Evolutionary conservation across 345 rosid genomes (phyloP).

Genomic region (Dipteronia dyeriana): DNA sequence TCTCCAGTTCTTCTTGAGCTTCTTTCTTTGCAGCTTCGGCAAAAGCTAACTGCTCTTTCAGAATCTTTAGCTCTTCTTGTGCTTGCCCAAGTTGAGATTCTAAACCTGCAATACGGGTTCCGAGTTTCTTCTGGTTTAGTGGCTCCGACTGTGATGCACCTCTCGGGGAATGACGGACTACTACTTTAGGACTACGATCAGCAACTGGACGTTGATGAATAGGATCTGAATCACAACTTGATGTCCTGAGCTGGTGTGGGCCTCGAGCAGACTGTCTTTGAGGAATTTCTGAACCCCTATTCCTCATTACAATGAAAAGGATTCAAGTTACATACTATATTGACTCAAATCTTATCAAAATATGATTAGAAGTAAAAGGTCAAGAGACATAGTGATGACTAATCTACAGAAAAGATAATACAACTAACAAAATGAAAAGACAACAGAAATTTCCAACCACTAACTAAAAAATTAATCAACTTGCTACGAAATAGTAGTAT

Average conservation of each 20-base stretch:
- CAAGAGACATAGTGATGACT: background rate
- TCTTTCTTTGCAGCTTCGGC: conserved; percentile 89
- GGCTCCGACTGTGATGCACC: conserved; percentile 63
- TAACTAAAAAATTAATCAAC: background rate
- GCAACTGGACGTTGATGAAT: conserved; percentile 50
- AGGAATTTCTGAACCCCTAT: conserved; percentile 66
- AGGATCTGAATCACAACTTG: conserved; percentile 58
- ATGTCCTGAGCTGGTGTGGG: conserved; percentile 50
- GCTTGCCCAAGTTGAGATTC: conserved; percentile 96
- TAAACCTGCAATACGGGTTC: conserved; percentile 76
- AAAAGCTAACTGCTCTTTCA: conserved; percentile 70
- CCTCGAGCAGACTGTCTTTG: conserved; percentile 78
- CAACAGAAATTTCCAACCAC: background rate
- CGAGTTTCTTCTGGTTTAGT: conserved; percentile 71
- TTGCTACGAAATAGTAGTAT: background rate
- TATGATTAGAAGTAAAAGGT: background rate
- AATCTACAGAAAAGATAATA: background rate
- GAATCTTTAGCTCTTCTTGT: conserved; percentile 75
- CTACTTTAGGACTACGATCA: conserved; percentile 68
- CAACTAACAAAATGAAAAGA: background rate
- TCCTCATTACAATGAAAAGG: conserved; percentile 8
- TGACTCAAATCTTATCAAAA: background rate
- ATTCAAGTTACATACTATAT: background rate
- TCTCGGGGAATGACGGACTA: conserved; percentile 82
- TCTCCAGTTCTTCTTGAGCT: conserved; percentile 63